phyloP scores from a whole-genome alignment of 164 flowering plant species.

The Annona cherimola region DNA sequence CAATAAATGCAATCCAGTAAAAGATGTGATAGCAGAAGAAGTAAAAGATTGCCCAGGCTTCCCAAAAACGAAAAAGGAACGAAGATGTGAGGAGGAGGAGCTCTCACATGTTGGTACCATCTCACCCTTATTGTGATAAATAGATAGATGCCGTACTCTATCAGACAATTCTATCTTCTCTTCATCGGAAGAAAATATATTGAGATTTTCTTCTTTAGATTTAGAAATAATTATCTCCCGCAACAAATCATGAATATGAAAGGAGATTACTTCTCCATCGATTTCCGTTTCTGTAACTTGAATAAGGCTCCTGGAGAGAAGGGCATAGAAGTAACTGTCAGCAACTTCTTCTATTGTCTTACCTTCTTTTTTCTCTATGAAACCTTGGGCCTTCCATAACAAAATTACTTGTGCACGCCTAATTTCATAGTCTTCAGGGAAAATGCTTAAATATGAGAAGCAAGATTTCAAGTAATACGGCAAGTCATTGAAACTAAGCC shows the following conservation, averaged over 20 bases:
- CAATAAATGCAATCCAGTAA: neutral
- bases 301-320: neutral
- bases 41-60: neutral
- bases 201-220: conserved; percentile 1
- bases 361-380: neutral
- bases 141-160: conserved; percentile 23
- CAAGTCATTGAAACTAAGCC: conserved; percentile 13
- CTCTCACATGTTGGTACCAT: no score
- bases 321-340: conserved; percentile 6
- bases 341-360: conserved; percentile 12
- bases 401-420: neutral
- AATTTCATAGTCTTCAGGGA: conserved; percentile 11
- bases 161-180: neutral
- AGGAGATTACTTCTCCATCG: conserved; percentile 5
- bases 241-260: conserved; percentile 8
- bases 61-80: no score
- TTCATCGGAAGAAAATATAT: neutral
- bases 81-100: neutral
- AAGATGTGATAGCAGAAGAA: neutral
- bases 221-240: no score
- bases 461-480: conserved; percentile 15
- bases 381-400: conserved; percentile 19
- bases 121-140: conserved; percentile 9
- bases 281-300: conserved; percentile 2
- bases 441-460: conserved; percentile 10